Base-by-base conservation (phyloP, 2,329 filamentous ascomycete genomes). In the Xenoacremonium recifei region DNA sequence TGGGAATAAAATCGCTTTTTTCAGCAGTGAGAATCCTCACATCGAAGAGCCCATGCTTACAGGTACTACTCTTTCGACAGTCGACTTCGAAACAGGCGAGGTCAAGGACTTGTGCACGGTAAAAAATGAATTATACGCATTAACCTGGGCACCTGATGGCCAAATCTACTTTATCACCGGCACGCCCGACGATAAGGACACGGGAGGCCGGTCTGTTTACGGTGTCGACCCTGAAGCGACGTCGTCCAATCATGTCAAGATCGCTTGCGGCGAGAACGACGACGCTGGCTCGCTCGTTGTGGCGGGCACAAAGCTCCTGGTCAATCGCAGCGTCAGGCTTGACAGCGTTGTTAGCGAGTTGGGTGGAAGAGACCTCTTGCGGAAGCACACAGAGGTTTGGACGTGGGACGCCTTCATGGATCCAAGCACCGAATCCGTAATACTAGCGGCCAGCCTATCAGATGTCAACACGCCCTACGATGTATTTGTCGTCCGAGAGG, bases 381-480 rank as follows among this genome's bases (percentile, higher is more conserved):
- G 23, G 17, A 40, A 42, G 32, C 15, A 43, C 4, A 44, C 16
- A 1, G 45, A 53, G 1, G 15, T 50, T 0, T 47, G 41, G 37
- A 41, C 25, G 3, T 55, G 49, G 42, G 52, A 55, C 33, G 29
- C 45, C 2, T 45, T 39, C 7, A 15, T 47, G 2, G 11, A 39
- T 4, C 9, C 6, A 5, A 16, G 44, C 7, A 44, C 42, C 2
- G 40, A 21, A 5, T 12, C 6, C 4, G 6, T 45, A 0, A 30
- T 16, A 12, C 37, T 57, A 2, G 54, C 47, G 6, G 33, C 44
- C 0, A 25, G 39, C 2, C n/a, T 66, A 6, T 59, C 57, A n/a
- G n/a, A n/a, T n/a, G n/a, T n/a, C n/a, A n/a, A n/a, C n/a, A n/a
- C n/a, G n/a, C n/a, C n/a, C n/a, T n/a, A n/a, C n/a, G n/a, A n/a